These are phyloP conservation scores for Russula sp. DNA, from an alignment of 768 basidiomycete genomes.

Conservation along the genomic window DNA sequence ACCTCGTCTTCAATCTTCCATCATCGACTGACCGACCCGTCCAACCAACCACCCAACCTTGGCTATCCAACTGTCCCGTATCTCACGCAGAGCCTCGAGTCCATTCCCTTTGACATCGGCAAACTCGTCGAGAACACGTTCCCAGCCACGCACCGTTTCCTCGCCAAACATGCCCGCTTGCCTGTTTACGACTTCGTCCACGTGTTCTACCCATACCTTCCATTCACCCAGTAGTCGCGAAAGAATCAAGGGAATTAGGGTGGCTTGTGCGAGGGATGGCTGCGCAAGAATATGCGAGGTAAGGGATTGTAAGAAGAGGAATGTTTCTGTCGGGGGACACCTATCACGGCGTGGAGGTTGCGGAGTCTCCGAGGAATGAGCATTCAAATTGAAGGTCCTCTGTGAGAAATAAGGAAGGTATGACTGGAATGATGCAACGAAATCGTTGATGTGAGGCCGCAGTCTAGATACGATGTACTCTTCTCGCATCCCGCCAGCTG, in stretches of 20 bases:
- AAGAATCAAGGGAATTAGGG: constrained; percentile 55
- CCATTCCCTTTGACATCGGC: constrained; percentile 52
- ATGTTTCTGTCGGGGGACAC: constrained; percentile 72
- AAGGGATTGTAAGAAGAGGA: constrained; percentile 63
- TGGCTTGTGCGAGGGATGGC: constrained; percentile 60
- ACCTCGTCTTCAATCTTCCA: constrained; percentile 35
- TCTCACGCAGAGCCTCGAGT: constrained; percentile 42
- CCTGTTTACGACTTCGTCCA: constrained; percentile 67
- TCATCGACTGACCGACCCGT: constrained; percentile 36
- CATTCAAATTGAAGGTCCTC: constrained; percentile 32
- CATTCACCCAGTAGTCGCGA: constrained; percentile 71
- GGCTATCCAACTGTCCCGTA: constrained; percentile 64
- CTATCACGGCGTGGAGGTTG: constrained; percentile 60
- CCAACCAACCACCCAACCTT: constrained; percentile 82
- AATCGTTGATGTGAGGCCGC: constrained; percentile 71
- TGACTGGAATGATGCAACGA: constrained; percentile 70
- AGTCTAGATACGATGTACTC: constrained; percentile 75
- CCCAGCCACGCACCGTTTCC: constrained; percentile 68
- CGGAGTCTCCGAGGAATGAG: constrained; percentile 35
- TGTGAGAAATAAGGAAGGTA: constrained; percentile 86
- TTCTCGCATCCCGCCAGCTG: constrained; percentile 62
- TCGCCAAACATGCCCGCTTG: constrained; percentile 78
- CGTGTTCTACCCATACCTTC: constrained; percentile 68
- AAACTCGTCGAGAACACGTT: constrained; percentile 62
- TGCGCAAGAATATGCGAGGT: constrained; percentile 67